Evolutionary conservation across 1,284 basidiomycete species (phyloP), one percentile per base, ranked within the genome.

Genomic region (Apiotrichum gracile): DNA sequence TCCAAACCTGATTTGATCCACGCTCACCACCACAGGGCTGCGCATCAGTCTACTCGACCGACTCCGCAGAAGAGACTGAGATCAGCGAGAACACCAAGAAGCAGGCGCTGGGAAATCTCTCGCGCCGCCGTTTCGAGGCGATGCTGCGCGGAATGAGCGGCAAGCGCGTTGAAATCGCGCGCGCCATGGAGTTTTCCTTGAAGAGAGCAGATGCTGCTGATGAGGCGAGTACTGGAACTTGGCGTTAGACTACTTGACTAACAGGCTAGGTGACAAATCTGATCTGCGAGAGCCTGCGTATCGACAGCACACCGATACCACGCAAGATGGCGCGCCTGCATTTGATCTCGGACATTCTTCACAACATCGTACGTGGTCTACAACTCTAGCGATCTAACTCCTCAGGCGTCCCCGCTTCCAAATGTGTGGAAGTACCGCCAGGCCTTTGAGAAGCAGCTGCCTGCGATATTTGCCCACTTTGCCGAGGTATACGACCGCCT

Each of bases 281-380:
- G 55, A 87, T 97, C 60, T 83, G 90, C 44, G 79, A 85, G 34
- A 91, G 91, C 4, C 77, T 96, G 5, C 78, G 87, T 26, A 84
- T 94, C 14, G 88, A 91, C 54, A 79, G 82, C 17, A 98, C 96
- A 0, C 86, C 96, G 0, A 87, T 98, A 13, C 93, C 96, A 34
- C 85, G 93, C 60, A 99, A 99, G 72, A 83, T 98, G 45, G 91
- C 96, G 7, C 85, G 96, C 9, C 82, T 99, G 25, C 86, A 97
- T 75, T 82, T 97, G 43, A 88, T 98, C 50, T 97, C 92, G 65
- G 96, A 99, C 68, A 96, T 99, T 58, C 80, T 99, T 26, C 92
- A 97, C 77, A 99, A 98, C 71, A 91, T 90, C 3, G 92, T 72
- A 37, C 39, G 70, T 59, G 0, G 1, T 21, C 9, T 22, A 7